These are phyloP conservation scores for Metschnikowia kofuensis DNA, from an alignment of 805 yeast species.

Conservation along the genomic window DNA sequence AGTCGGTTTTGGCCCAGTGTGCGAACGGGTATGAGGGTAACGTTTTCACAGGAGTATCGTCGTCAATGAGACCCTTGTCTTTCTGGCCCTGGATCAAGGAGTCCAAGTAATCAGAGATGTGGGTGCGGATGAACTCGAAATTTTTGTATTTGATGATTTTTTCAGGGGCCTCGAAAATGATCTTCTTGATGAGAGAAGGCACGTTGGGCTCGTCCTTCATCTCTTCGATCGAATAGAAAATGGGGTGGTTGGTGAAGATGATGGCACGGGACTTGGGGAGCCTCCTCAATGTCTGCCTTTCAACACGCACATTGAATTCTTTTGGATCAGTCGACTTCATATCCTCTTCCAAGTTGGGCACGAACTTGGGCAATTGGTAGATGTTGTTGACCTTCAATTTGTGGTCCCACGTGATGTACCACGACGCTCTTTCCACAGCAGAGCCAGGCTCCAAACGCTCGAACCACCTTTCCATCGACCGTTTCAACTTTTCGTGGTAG, in stretches of 20 bases:
- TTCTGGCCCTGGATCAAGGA: slow-evolving; percentile 55
- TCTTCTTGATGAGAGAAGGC: slow-evolving; percentile 67
- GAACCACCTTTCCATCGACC: slow-evolving; percentile 75
- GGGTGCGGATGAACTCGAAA: slow-evolving; percentile 58
- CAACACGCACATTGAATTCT: slow-evolving; percentile 66
- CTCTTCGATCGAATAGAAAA: slow-evolving; percentile 75
- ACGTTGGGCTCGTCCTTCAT: slow-evolving; percentile 77
- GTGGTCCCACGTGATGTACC: slow-evolving; percentile 76
- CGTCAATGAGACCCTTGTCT: slow-evolving; percentile 50
- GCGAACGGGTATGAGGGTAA: slow-evolving; percentile 65
- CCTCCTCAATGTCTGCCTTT: slow-evolving; percentile 67
- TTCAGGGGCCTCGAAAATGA: slow-evolving; percentile 64
- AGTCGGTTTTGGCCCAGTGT: slow-evolving; percentile 45
- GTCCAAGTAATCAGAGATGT: slow-evolving; percentile 57
- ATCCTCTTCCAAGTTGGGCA: slow-evolving; percentile 29
- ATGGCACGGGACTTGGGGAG: slow-evolving; percentile 64
- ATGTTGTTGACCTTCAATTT: slow-evolving; percentile 55
- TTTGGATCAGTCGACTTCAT: slow-evolving; percentile 40
- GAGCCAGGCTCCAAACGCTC: slow-evolving; percentile 55
- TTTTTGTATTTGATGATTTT: slow-evolving; percentile 62
- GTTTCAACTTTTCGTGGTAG: slow-evolving; percentile 60
- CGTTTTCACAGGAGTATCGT: slow-evolving; percentile 58
- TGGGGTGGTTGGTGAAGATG: slow-evolving; percentile 73
- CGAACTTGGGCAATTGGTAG: slow-evolving; percentile 50
- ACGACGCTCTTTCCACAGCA: slow-evolving; percentile 71